Evolutionary conservation across 163 green algal species (phyloP).

Genomic region (Prototheca cutis): DNA sequence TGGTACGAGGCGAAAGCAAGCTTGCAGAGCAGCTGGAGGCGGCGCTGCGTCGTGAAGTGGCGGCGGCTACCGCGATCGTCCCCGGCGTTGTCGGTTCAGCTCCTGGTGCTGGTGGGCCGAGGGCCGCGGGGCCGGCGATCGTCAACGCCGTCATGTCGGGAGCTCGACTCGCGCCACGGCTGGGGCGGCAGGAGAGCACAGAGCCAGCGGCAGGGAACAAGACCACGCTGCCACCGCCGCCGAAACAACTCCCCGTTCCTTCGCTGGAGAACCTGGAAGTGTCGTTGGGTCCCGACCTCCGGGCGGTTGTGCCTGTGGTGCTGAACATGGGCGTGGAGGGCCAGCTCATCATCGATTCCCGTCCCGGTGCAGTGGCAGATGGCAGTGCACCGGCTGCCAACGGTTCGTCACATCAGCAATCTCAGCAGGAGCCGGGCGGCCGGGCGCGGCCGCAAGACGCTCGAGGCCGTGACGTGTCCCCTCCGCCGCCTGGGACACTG

Average conservation of each 20-base stretch:
- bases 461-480: too few species aligned
- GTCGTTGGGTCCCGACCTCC: conserved; percentile 78
- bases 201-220: not conserved
- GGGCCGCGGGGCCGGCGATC: too few species aligned
- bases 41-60: conserved; percentile 24
- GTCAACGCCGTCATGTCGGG: not conserved
- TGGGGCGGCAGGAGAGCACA: too few species aligned
- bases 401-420: too few species aligned
- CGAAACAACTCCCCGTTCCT: conserved; percentile 13
- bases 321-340: conserved; percentile 76
- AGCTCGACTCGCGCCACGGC: too few species aligned
- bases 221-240: not conserved
- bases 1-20: conserved; percentile 13
- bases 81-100: not conserved
- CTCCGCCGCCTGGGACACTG: too few species aligned
- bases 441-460: not conserved
- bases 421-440: conserved; percentile 41
- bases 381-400: too few species aligned
- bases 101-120: conserved; percentile 2
- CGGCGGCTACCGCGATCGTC: not conserved
- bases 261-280: conserved; percentile 49
- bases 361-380: too few species aligned
- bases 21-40: conserved; percentile 21
- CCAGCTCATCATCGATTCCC: conserved; percentile 30
- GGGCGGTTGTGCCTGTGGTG: conserved; percentile 81